phyloP scores from a whole-genome alignment of 768 basidiomycete species.

The Clitopilus hobsonii region DNA sequence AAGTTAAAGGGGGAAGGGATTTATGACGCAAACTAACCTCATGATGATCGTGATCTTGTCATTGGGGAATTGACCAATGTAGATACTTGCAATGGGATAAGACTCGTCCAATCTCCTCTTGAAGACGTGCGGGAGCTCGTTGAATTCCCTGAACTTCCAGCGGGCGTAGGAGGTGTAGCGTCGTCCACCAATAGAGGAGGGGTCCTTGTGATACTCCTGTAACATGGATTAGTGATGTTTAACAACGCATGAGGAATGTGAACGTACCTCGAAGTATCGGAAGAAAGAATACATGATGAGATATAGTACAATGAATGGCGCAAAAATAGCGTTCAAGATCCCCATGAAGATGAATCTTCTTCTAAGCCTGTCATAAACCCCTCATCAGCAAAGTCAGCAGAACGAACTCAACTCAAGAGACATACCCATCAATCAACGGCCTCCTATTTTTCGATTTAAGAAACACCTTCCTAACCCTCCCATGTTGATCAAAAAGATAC shows the following conservation, averaged over 20 bases:
- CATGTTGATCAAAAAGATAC: conserved; percentile 88
- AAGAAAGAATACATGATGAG: conserved; percentile 99
- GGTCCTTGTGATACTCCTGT: conserved; percentile 98
- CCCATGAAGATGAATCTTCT: conserved; percentile 96
- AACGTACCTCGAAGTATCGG: conserved; percentile 93
- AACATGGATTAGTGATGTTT: conserved; percentile 1
- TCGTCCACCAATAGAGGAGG: conserved; percentile 88
- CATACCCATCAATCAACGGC: conserved; percentile 78
- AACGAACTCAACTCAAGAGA: background rate
- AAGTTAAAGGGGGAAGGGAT: background rate
- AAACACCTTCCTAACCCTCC: conserved; percentile 88
- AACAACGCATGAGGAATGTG: conserved; percentile 3
- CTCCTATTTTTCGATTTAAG: conserved; percentile 78
- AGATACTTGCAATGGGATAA: conserved; percentile 87
- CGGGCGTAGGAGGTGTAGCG: conserved; percentile 92
- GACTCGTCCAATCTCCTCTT: conserved; percentile 81
- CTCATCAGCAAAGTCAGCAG: background rate
- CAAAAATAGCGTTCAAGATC: conserved; percentile 90
- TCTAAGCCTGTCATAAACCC: conserved; percentile 47
- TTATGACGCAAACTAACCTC: conserved; percentile 49
- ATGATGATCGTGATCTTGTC: conserved; percentile 86
- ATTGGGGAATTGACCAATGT: conserved; percentile 97
- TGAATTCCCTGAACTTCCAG: conserved; percentile 99
- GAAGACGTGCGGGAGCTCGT: conserved; percentile 94
- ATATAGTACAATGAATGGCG: conserved; percentile 95